Conservation (phyloP, 495 filamentous ascomycete genomes). For the Daldinia decipiens region DNA sequence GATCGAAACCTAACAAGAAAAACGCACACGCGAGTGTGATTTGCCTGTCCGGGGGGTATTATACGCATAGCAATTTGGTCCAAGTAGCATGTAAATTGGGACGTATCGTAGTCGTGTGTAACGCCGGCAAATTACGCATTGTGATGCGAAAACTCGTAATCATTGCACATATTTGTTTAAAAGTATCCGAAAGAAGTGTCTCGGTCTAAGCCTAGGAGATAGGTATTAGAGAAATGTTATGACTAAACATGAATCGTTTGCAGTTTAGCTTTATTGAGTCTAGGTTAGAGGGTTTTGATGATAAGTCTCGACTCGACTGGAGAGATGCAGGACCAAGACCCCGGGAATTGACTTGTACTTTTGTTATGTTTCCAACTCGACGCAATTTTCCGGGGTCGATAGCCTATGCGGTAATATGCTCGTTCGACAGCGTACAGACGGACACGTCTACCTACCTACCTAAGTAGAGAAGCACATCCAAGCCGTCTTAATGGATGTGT, state of each 20-base stretch:
- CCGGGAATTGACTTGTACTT: not conserved
- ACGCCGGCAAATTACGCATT: conserved; percentile 22
- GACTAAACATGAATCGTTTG: too few species aligned
- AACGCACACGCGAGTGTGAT: conserved; percentile 17
- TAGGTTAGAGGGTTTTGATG: not conserved
- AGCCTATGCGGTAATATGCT: not conserved
- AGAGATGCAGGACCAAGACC: not conserved
- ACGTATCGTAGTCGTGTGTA: conserved; percentile 2
- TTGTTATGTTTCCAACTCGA: not conserved
- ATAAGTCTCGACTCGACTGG: not conserved
- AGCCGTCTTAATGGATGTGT: not conserved
- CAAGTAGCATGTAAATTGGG: conserved; percentile 8
- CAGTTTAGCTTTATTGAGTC: not conserved
- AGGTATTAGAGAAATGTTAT: too few species aligned
- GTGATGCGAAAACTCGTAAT: conserved; percentile 11
- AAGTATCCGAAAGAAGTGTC: not conserved
- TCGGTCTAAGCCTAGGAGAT: too few species aligned
- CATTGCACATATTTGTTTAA: conserved; percentile 2
- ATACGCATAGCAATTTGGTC: conserved; percentile 6
- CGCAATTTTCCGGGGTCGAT: not conserved
- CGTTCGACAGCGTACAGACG: not conserved
- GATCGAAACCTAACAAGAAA: conserved; percentile 19
- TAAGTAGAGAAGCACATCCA: not conserved
- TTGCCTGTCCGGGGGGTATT: conserved; percentile 15
- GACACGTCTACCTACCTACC: not conserved